Evolutionary conservation across 352 stramenopile genomes (phyloP), one percentile per base, ranked within the genome.

Genomic region (Ophiocytium majus): DNA sequence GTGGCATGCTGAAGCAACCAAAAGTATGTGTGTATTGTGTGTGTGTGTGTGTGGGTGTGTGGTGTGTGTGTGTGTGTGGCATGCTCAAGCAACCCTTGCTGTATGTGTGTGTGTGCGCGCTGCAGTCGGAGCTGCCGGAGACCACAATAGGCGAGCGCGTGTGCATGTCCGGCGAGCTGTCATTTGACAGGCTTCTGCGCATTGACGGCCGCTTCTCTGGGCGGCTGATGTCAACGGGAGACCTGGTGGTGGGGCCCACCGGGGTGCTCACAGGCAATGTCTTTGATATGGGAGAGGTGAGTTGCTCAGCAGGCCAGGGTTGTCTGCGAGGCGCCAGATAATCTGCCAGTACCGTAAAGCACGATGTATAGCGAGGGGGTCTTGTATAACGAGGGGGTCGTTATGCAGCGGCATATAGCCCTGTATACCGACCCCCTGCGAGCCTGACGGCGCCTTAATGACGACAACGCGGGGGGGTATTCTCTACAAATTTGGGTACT

Each of bases 161-260:
- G 28, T 78, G 79, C 34, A 37, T 86, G 32, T 83, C 79, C 74
- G 83, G 93, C 57, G 93, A 96, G 83, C 89, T 97, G 76, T 94
- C 92, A 66, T 97, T 97, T 80, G 93, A 97, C 57, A 90, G 93
- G 1, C 85, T 97, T 66, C 89, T 97, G 49, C 90, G 94, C 64
- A 94, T 97, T 63, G 94, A 96, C 86, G 94, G 94, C 36, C 92
- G 95, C 80, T 97, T 97, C 82, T 92, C 96, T 81, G 94, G 94
- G 82, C 92, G 94, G 74, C 90, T 97, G 19, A 89, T 95, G 71
- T 97, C 94, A 9, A 95, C 95, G 79, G 94, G 94, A 34, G 95
- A 94, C 35, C 91, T 97, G 0, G 92, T 97, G 10, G 89, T 97
- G 28, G 94, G 94, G 0, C 91, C 92, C 33, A 94, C 93, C 14